phyloP scores from a whole-genome alignment of 345 rosid genomes.

The Jatropha curcas region DNA sequence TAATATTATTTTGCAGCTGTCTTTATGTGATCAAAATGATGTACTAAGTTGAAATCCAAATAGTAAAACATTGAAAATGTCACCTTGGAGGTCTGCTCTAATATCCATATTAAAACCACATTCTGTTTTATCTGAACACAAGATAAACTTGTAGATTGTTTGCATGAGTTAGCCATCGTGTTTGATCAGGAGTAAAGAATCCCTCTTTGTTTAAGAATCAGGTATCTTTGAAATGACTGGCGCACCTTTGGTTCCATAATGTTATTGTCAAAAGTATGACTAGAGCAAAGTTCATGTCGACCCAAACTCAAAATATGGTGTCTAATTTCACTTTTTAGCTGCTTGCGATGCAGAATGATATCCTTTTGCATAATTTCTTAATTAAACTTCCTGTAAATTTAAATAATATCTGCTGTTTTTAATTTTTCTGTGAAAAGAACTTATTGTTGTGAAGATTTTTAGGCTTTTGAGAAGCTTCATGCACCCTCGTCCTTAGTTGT shows the following conservation, averaged over 20 bases:
- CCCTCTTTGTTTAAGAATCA: not conserved
- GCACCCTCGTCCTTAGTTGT: not conserved
- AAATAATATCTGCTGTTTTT: not conserved
- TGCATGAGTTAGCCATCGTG: not conserved
- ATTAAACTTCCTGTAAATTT: not conserved
- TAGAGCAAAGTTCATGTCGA: not conserved
- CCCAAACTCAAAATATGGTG: not conserved
- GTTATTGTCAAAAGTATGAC: not conserved
- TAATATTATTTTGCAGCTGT: not conserved
- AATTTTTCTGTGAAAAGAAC: not conserved
- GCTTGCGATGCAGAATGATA: not conserved
- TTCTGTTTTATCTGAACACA: not conserved
- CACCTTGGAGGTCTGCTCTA: not conserved
- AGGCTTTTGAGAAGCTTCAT: not conserved
- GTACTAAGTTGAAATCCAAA: not conserved
- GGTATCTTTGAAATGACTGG: not conserved
- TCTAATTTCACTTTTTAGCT: not conserved
- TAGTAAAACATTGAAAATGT: not conserved
- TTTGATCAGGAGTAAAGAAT: not conserved
- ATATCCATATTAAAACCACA: not conserved
- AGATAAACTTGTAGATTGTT: not conserved
- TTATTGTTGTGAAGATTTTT: not conserved
- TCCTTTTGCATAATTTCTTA: not conserved
- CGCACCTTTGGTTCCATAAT: not conserved
- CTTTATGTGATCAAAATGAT: conserved; percentile 6